Base-by-base conservation (phyloP, 2,329 filamentous ascomycete species). In the Fusarium brachygibbosum region DNA sequence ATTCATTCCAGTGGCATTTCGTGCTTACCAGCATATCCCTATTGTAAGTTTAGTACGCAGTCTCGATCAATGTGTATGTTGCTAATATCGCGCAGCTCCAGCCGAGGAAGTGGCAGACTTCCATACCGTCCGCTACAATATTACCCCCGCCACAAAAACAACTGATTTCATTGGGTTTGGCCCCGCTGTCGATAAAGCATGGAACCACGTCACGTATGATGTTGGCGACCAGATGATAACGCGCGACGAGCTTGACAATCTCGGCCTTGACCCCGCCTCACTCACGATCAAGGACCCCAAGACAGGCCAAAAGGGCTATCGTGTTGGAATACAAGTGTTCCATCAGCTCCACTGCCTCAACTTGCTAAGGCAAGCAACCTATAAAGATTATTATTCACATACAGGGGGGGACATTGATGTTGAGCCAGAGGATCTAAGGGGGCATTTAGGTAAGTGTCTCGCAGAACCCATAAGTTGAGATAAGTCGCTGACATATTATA, bases 171-270 rank as follows among this genome's bases (percentile, higher is more conserved):
- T 88, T 38, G 87, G 87, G 11, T 84, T 81, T 38, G 86, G 87
- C 0, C 81, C 83, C 3, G 82, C 86, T 14, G 87, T 89, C 4
- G 87, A 89, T 58, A 80, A 82, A 52, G 85, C 84, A 8, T 90
- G 87, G 87, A 80, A 86, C 49, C 82, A 83, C 19, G 82, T 88
- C 38, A 85, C 84, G 13, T 58, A 56, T 21, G 64, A 68, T 21
- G 86, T 90, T 28, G 87, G 87, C 37, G 87, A 90, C 73, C 86
- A 87, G 70, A 87, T 88, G 83, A 85, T 90, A 52, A 84, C 84
- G 1, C 78, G 82, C 23, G 79, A 82, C 8, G 86, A 89, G 70
- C 83, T 88, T 29, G 76, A 82, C 40, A 83, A 82, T 23, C 82
- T 90, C 1, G 83, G 83, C 6, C 78, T 85, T 6, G 85, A 87